Conservation (phyloP, 176 grass and related monocot species). For the Eragrostis curvula region DNA sequence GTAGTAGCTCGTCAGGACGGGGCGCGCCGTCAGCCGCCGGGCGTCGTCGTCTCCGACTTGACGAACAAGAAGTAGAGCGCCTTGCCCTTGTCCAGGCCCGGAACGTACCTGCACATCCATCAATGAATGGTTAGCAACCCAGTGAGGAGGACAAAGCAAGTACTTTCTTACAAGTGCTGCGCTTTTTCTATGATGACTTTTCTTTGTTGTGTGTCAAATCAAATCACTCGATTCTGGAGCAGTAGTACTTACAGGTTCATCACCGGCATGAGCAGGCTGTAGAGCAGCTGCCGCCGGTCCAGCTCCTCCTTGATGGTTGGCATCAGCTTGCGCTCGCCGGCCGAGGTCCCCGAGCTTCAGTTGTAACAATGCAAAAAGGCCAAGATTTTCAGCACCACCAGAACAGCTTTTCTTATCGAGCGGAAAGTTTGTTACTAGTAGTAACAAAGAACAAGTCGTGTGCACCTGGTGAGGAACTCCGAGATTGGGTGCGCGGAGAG, state of each 20-base stretch:
- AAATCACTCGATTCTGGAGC: too few species aligned
- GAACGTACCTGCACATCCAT: constrained; percentile 45
- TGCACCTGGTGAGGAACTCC: constrained; percentile 81
- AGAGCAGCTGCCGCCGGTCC: constrained; percentile 58
- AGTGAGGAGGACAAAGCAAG: too few species aligned
- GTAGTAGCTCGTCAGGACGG: constrained; percentile 77
- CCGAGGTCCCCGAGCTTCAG: constrained; percentile 62
- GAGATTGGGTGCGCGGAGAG: constrained; percentile 70
- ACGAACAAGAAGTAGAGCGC: constrained; percentile 82
- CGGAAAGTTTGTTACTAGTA: too few species aligned
- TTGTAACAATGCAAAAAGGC: not conserved
- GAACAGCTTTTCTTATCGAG: not conserved
- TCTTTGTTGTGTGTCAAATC: not conserved
- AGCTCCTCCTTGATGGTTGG: constrained; percentile 70
- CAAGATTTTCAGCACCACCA: not conserved
- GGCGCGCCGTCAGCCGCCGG: constrained; percentile 55
- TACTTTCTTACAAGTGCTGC: too few species aligned
- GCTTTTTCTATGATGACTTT: too few species aligned
- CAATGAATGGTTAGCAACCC: too few species aligned
- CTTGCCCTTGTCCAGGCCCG: constrained; percentile 65
- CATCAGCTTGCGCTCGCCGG: constrained; percentile 73
- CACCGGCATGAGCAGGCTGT: constrained; percentile 71
- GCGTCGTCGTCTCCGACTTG: constrained; percentile 75
- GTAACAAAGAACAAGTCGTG: too few species aligned
- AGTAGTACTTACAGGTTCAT: constrained; percentile 57